A percentile compares a stretch with the other conserved stretches of the same genome.
phyloP scores from a whole-genome alignment of 306 rosid species.

The Mimosa pudica region DNA sequence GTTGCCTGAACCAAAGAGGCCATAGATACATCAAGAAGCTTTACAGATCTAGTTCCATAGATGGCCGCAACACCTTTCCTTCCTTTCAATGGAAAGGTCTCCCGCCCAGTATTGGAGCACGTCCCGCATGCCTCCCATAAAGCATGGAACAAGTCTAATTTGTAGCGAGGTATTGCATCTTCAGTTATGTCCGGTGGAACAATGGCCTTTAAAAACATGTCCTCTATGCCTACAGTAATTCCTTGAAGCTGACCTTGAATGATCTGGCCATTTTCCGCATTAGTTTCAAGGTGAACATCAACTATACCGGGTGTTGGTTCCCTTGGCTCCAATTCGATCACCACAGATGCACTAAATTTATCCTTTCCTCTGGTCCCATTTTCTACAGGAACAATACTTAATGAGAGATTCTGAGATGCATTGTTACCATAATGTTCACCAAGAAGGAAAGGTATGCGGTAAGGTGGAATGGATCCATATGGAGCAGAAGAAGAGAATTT shows the following conservation, averaged over 20 bases:
- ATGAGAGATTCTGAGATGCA: conserved; percentile 51
- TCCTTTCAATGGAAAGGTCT: conserved; percentile 81
- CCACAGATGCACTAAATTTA: conserved; percentile 56
- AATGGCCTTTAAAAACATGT: conserved; percentile 86
- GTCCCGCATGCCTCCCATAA: conserved; percentile 96
- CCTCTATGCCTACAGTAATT: conserved; percentile 84
- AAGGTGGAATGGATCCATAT: conserved; percentile 74
- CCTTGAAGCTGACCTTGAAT: conserved; percentile 83
- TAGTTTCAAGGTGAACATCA: conserved; percentile 81
- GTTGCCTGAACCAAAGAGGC: conserved; percentile 69
- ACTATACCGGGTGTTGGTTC: conserved; percentile 92
- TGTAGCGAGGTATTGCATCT: conserved; percentile 56
- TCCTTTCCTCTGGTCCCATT: conserved; percentile 61
- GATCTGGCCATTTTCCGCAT: conserved; percentile 78
- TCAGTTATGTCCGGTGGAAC: conserved; percentile 60
- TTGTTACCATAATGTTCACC: conserved; percentile 64
- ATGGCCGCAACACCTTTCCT: conserved; percentile 88
- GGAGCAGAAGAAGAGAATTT: conserved; percentile 87
- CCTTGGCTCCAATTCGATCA: conserved; percentile 84
- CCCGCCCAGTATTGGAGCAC: conserved; percentile 75
- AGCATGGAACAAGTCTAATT: conserved; percentile 71
- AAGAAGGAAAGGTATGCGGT: conserved; percentile 84
- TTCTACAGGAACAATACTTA: conserved; percentile 69
- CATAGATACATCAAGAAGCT: conserved; percentile 78
- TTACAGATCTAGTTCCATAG: conserved; percentile 85